phyloP scores from a whole-genome alignment of 2,329 filamentous ascomycete species.

The Aspergillus sp. region DNA sequence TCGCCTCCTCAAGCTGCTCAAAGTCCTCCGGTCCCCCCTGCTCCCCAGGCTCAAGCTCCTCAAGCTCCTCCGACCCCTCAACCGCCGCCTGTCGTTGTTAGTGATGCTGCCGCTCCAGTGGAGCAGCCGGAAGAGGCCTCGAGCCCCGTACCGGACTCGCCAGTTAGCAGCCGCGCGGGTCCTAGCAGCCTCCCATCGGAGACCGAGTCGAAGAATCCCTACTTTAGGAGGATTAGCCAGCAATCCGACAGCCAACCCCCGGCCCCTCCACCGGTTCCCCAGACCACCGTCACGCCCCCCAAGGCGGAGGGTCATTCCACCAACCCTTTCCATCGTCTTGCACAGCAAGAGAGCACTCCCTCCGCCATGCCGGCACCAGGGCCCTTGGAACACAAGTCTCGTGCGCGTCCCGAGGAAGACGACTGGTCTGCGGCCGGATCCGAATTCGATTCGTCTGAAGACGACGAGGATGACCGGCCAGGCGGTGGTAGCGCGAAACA shows the following conservation, averaged over 20 bases:
- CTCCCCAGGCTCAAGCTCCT: no score
- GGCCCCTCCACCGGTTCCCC: conserved; percentile 35
- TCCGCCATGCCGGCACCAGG: conserved; percentile 43
- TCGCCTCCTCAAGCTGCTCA: no score
- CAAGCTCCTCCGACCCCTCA: no score
- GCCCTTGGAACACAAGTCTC: conserved; percentile 40
- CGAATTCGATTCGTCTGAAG: conserved; percentile 60
- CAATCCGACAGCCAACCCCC: conserved; percentile 50
- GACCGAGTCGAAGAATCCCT: conserved; percentile 84
- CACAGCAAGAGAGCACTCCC: conserved; percentile 47
- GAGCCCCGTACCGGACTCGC: conserved; percentile 39
- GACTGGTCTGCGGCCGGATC: conserved; percentile 79
- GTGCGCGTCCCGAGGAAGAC: conserved; percentile 50
- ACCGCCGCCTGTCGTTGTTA: no score
- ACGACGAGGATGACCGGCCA: conserved; percentile 67
- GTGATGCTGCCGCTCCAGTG: conserved; percentile 14
- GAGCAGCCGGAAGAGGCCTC: conserved; percentile 44
- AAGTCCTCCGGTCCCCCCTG: no score
- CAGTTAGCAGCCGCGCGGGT: no score
- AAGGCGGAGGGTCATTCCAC: conserved; percentile 57
- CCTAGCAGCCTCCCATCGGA: conserved; percentile 51
- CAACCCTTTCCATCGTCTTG: conserved; percentile 89
- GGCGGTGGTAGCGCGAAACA: conserved; percentile 80
- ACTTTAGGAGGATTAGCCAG: conserved; percentile 80
- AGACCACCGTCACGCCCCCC: conserved; percentile 30